A percentile compares a stretch with the other conserved stretches of the same genome.
These are phyloP conservation scores for Yamadazyma mexicana DNA, from an alignment of 1,139 yeast genomes.

Conservation along the genomic window DNA sequence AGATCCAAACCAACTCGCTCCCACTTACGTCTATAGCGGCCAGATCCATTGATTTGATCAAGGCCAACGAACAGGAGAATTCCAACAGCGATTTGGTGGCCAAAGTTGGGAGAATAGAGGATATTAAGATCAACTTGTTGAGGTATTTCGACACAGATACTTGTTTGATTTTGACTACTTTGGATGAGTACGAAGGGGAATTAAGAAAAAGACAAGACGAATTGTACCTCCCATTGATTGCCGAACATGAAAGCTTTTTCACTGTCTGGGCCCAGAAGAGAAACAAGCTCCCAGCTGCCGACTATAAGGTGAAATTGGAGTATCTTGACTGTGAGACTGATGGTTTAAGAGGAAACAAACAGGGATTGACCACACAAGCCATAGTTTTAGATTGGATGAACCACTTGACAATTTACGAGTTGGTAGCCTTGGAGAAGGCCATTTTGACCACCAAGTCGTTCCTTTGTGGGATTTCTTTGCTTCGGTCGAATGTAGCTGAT, in stretches of 20 bases:
- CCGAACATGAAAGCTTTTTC: conserved; percentile 62
- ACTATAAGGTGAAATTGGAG: conserved; percentile 38
- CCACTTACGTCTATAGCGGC: conserved; percentile 88
- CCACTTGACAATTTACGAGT: conserved; percentile 65
- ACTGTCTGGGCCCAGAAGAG: conserved; percentile 35
- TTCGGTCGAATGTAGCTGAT: conserved; percentile 39
- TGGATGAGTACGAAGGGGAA: conserved; percentile 77
- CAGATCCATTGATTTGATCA: conserved; percentile 73
- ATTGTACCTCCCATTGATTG: conserved; percentile 70
- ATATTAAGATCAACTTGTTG: conserved; percentile 56
- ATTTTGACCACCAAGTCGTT: conserved; percentile 84
- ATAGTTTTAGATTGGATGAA: conserved; percentile 69
- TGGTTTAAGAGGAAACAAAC: conserved; percentile 80
- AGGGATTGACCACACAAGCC: conserved; percentile 56
- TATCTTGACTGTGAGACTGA: conserved; percentile 76
- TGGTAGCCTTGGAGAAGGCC: conserved; percentile 87
- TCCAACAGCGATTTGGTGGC: conserved; percentile 50
- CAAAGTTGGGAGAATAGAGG: conserved; percentile 60
- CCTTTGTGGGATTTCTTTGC: conserved; percentile 62
- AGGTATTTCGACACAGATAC: conserved; percentile 94
- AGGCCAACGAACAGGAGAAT: conserved; percentile 22
- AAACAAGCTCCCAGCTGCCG: conserved; percentile 29
- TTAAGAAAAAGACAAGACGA: conserved; percentile 76
- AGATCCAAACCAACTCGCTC: conserved; percentile 74
- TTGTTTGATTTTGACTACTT: conserved; percentile 81